A percentile compares a stretch with the other conserved stretches of the same genome.
Evolutionary conservation across 306 rosid genomes (phyloP).

Genomic region (Pueraria montana): DNA sequence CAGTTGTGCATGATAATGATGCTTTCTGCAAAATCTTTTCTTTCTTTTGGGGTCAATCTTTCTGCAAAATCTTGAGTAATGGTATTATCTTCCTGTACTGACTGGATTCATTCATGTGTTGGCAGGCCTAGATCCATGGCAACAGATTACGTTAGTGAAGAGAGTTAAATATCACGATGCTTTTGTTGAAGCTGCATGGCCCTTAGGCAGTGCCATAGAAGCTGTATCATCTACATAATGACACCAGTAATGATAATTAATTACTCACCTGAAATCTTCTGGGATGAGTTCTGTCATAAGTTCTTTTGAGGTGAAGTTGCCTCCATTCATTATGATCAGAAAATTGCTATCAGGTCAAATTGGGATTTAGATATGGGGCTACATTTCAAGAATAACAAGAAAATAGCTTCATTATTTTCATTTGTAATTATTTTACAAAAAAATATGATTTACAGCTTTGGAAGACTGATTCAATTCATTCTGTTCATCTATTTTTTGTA

Average conservation of each 20-base stretch:
- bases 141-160: conserved; percentile 88
- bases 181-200: conserved; percentile 98
- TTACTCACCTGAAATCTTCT: conserved; percentile 25
- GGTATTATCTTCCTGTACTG: conserved; percentile 6
- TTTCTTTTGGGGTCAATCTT: background rate
- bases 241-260: conserved; percentile 53
- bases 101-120: conserved; percentile 30
- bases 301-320: conserved; percentile 30
- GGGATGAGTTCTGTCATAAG: conserved; percentile 7
- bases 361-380: conserved; percentile 17
- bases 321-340: conserved; percentile 37
- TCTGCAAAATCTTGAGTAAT: conserved; percentile 21
- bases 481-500: conserved; percentile 32
- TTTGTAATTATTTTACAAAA: conserved; percentile 45
- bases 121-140: conserved; percentile 86
- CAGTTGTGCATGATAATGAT: background rate
- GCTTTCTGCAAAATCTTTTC: conserved; percentile 3
- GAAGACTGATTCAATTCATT: conserved; percentile 43
- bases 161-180: conserved; percentile 71
- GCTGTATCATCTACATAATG: conserved; percentile 81
- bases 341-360: conserved; percentile 27
- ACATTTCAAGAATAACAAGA: conserved; percentile 39
- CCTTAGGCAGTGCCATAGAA: conserved; percentile 97
- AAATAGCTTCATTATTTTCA: conserved; percentile 45
- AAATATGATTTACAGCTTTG: background rate